phyloP scores from a whole-genome alignment of 306 rosid species.

The Medicago lupulina region DNA sequence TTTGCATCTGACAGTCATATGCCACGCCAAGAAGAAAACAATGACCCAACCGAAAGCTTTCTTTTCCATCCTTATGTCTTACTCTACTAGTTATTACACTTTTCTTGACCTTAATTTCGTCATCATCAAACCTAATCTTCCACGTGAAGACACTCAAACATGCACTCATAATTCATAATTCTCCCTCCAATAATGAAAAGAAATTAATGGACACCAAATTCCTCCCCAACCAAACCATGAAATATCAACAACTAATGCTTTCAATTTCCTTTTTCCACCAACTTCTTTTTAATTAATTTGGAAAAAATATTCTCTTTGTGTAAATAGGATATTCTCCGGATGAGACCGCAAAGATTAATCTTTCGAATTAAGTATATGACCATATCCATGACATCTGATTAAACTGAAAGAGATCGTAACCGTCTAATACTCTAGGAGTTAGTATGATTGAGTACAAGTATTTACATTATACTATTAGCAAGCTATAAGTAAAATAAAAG shows the following conservation, averaged over 20 bases:
- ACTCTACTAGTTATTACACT: slow-evolving; percentile 19
- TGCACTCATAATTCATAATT: slow-evolving; percentile 40
- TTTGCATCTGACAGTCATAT: slow-evolving; percentile 45
- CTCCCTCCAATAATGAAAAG: slow-evolving; percentile 41
- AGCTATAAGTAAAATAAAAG: neutral
- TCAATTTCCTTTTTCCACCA: neutral
- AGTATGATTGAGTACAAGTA: too few species aligned
- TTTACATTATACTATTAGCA: neutral
- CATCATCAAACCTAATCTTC: slow-evolving; percentile 54
- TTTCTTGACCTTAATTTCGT: slow-evolving; percentile 47
- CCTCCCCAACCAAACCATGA: slow-evolving; percentile 10
- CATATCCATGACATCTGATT: too few species aligned
- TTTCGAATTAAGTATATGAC: too few species aligned
- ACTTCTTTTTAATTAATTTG: neutral
- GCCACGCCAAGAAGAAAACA: slow-evolving; percentile 47
- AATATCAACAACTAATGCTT: slow-evolving; percentile 6
- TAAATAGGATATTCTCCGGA: too few species aligned
- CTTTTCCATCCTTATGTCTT: neutral
- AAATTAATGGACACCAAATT: slow-evolving; percentile 39
- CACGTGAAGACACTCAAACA: slow-evolving; percentile 54
- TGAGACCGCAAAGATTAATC: too few species aligned
- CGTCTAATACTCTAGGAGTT: too few species aligned
- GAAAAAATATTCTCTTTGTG: neutral
- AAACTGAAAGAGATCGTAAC: too few species aligned
- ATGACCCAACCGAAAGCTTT: slow-evolving; percentile 43